phyloP scores from a whole-genome alignment of 2,329 filamentous ascomycete genomes.

The Hypoxylon sp. region DNA sequence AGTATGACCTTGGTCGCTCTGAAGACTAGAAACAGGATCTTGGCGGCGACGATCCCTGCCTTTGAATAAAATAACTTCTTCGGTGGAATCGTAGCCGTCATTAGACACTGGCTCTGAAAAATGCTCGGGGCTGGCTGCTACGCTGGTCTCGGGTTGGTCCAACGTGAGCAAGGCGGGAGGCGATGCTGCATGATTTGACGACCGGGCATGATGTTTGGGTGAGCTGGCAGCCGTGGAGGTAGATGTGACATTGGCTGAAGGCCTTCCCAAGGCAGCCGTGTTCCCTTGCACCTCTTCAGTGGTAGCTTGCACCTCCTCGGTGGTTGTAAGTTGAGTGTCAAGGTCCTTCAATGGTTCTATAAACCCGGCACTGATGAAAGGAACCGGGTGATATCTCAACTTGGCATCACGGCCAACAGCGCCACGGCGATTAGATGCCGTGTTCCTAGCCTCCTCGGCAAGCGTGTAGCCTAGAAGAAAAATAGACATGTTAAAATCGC shows the following conservation, averaged over 20 bases:
- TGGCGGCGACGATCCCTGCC: constrained; percentile 55
- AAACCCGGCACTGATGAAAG: constrained; percentile 62
- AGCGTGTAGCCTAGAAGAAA: constrained; percentile 49
- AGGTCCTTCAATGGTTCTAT: constrained; percentile 58
- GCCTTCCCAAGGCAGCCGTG: not conserved
- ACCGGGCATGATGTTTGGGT: not conserved
- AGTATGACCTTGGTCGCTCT: constrained; percentile 1
- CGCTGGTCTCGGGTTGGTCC: constrained; percentile 41
- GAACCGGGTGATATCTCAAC: constrained; percentile 58
- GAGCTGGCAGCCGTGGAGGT: not conserved
- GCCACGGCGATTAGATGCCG: constrained; percentile 54
- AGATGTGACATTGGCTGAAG: not conserved
- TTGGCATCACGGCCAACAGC: constrained; percentile 50
- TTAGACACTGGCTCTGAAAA: constrained; percentile 33
- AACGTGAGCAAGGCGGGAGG: constrained; percentile 1
- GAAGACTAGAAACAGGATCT: constrained; percentile 22
- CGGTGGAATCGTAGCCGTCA: constrained; percentile 65
- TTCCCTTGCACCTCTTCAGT: constrained; percentile 5
- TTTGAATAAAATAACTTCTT: constrained; percentile 75
- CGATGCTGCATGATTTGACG: not conserved
- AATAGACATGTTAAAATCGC: constrained; percentile 16
- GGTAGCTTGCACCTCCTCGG: constrained; percentile 5
- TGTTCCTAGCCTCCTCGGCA: constrained; percentile 60
- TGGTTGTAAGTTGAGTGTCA: constrained; percentile 36
- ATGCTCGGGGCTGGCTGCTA: constrained; percentile 12